Evolutionary conservation across 225 moss, liverwort and hornwort genomes (phyloP).

Genomic region (Pseudisothecium myosuroides): DNA sequence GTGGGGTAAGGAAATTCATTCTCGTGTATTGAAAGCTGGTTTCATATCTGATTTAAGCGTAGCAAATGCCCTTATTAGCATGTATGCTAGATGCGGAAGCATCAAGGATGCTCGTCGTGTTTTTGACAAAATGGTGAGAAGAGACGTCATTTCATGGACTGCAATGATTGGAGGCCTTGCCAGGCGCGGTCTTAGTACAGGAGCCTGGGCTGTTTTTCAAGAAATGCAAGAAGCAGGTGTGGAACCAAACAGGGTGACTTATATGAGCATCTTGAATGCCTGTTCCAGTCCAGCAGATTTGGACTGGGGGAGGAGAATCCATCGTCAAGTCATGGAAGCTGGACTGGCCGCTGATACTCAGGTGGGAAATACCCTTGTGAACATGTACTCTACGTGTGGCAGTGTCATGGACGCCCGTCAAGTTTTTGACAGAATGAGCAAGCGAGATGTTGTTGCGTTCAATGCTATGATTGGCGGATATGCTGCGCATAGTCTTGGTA

Average conservation of each 20-base stretch:
- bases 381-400: conserved; percentile 33
- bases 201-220: conserved; percentile 11
- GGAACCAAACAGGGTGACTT: conserved; percentile 28
- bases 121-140: conserved; percentile 14
- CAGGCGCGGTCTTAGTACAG: conserved; percentile 3
- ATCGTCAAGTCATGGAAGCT: conserved; percentile 8
- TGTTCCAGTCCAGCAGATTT: conserved; percentile 21
- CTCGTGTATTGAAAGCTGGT: conserved; percentile 7
- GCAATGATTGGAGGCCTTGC: conserved; percentile 37
- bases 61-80: conserved; percentile 28
- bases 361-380: conserved; percentile 26
- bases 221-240: conserved; percentile 30
- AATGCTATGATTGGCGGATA: conserved; percentile 37
- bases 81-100: conserved; percentile 41
- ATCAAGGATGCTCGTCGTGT: conserved; percentile 9
- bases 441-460: conserved; percentile 26
- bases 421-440: conserved; percentile 23
- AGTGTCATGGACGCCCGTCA: conserved; percentile 18
- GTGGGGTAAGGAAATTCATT: conserved; percentile 32
- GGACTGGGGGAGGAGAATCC: conserved; percentile 16
- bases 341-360: conserved; percentile 11
- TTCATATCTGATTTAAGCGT: conserved; percentile 16
- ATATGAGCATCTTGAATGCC: conserved; percentile 30
- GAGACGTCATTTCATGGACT: conserved; percentile 46
- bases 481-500: conserved; percentile 4